These are phyloP conservation scores for Globisporangium camurandrum DNA, from an alignment of 352 stramenopile species.

Conservation along the genomic window DNA sequence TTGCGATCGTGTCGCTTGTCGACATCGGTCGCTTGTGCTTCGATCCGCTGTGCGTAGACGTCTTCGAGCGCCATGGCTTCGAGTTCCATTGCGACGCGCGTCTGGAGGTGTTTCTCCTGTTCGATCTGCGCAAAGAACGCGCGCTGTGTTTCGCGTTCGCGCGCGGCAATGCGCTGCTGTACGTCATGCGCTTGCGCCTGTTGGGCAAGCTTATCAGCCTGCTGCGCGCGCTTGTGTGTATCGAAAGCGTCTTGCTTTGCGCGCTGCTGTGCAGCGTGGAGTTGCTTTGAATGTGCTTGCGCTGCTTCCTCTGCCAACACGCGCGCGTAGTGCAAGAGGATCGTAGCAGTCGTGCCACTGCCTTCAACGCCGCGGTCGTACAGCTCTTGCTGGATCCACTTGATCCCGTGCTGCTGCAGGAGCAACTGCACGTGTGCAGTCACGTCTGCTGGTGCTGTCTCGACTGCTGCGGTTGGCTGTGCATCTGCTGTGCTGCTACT, in stretches of 20 bases:
- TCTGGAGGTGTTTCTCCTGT: constrained; percentile 29
- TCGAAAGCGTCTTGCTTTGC: constrained; percentile 25
- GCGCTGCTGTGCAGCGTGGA: constrained; percentile 9
- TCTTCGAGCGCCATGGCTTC: constrained; percentile 54
- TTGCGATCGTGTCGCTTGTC: constrained; percentile 30
- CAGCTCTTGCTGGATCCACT: constrained; percentile 78
- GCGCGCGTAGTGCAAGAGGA: constrained; percentile 37
- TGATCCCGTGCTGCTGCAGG: constrained; percentile 30
- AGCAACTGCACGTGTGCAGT: constrained; percentile 19
- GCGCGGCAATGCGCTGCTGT: constrained; percentile 26
- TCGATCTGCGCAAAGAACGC: constrained; percentile 63
- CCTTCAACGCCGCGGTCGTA: constrained; percentile 66
- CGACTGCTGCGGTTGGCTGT: no score
- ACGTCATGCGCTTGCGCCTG: constrained; percentile 29
- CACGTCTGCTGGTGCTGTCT: constrained; percentile 1
- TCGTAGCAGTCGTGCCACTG: constrained; percentile 26
- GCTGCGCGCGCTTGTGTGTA: constrained; percentile 14
- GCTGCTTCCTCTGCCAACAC: constrained; percentile 30
- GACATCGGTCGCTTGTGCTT: constrained; percentile 23
- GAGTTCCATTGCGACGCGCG: constrained; percentile 30
- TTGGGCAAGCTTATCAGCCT: constrained; percentile 30
- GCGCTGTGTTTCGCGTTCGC: constrained; percentile 35
- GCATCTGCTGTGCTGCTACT: no score
- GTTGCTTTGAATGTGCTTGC: background rate
- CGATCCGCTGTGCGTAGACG: constrained; percentile 33